Conservation (phyloP, 2,329 filamentous ascomycete genomes). For the Diatrype stigma region DNA sequence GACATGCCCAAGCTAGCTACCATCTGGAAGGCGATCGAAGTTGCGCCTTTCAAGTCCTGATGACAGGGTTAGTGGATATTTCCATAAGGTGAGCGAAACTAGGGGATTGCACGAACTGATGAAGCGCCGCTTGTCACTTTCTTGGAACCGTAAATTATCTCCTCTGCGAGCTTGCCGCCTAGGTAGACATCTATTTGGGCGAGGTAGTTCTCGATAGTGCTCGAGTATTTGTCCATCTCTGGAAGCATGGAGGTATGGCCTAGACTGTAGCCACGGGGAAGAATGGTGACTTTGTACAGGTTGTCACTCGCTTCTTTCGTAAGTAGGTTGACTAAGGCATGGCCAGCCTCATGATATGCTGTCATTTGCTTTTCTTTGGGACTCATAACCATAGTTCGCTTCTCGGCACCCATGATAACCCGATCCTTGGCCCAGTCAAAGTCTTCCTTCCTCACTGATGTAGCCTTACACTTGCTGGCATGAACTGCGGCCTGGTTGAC, state of each 20-base stretch:
- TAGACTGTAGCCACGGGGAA: constrained; percentile 81
- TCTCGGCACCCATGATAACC: constrained; percentile 94
- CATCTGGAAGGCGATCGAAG: constrained; percentile 78
- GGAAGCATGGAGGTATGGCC: constrained; percentile 86
- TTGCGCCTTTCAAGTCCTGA: constrained; percentile 80
- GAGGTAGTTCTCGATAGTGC: constrained; percentile 79
- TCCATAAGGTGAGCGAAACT: neutral
- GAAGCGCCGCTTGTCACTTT: constrained; percentile 88
- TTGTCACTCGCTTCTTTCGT: constrained; percentile 67
- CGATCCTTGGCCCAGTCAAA: constrained; percentile 98
- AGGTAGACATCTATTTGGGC: constrained; percentile 75
- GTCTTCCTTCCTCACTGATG: constrained; percentile 70
- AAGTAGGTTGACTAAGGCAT: constrained; percentile 85
- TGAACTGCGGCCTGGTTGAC: constrained; percentile 94
- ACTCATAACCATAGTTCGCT: constrained; percentile 82
- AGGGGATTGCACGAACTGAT: constrained; percentile 48
- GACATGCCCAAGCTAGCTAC: constrained; percentile 91
- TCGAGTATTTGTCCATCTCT: constrained; percentile 88
- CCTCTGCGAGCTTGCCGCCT: constrained; percentile 85
- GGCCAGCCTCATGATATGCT: constrained; percentile 94
- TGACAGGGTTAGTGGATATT: neutral
- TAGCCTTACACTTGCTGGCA: constrained; percentile 82
- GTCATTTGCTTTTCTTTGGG: constrained; percentile 93
- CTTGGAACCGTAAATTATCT: constrained; percentile 87
- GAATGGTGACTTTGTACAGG: constrained; percentile 95